Conservation (phyloP, 1,139 yeast genomes). For the Yamadazyma aaseri region DNA sequence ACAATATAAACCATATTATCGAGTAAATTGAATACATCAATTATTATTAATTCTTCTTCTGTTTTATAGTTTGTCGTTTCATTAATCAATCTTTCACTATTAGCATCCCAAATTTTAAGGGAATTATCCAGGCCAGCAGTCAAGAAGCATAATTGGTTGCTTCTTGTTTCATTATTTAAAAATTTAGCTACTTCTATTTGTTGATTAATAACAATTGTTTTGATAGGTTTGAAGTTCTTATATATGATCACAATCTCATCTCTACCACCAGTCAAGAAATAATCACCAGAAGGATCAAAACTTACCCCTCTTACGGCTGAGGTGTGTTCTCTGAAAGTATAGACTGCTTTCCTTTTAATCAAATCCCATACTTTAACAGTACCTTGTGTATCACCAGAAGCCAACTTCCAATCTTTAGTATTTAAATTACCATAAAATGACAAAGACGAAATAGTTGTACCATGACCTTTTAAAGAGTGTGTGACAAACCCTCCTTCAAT, state of each 20-base stretch:
- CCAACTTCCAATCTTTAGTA: slow-evolving; percentile 71
- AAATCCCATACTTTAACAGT: slow-evolving; percentile 87
- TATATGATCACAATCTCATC: slow-evolving; percentile 75
- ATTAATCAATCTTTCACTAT: slow-evolving; percentile 38
- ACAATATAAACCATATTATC: slow-evolving; percentile 40
- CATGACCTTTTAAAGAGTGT: slow-evolving; percentile 91
- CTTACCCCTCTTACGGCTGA: slow-evolving; percentile 87
- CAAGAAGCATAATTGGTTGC: slow-evolving; percentile 39
- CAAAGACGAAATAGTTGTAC: slow-evolving; percentile 83
- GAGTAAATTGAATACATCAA: slow-evolving; percentile 47
- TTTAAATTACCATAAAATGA: slow-evolving; percentile 72
- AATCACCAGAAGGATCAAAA: slow-evolving; percentile 52
- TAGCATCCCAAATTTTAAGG: slow-evolving; percentile 59
- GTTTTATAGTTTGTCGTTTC: slow-evolving; percentile 48
- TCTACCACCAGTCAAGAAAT: slow-evolving; percentile 81
- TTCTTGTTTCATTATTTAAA: slow-evolving; percentile 28
- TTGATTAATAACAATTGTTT: slow-evolving; percentile 71
- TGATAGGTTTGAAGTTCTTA: slow-evolving; percentile 54
- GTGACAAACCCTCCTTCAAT: slow-evolving; percentile 84
- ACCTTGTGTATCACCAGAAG: slow-evolving; percentile 89
- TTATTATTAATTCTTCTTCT: slow-evolving; percentile 66
- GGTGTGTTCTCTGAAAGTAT: slow-evolving; percentile 69
- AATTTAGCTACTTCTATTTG: slow-evolving; percentile 85
- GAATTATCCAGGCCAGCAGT: slow-evolving; percentile 83
- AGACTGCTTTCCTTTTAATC: slow-evolving; percentile 68